A percentile compares a stretch with the other conserved stretches of the same genome.
Evolutionary conservation across 2,329 filamentous ascomycete species (phyloP).

Genomic region (Magnaporthiopsis rhizophila): DNA sequence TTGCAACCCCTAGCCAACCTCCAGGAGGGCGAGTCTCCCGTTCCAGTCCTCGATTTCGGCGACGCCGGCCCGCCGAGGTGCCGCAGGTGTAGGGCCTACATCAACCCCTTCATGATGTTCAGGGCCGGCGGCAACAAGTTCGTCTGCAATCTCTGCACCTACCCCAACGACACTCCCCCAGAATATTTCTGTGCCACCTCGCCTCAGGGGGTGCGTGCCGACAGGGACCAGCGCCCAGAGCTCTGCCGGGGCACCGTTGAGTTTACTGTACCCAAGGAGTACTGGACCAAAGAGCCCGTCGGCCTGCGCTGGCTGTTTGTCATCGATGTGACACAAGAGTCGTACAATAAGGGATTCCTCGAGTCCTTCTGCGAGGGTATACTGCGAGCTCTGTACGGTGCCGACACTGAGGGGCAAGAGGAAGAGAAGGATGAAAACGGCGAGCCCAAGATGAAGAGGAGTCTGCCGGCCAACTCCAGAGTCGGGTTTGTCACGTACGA

Average conservation of each 20-base stretch:
- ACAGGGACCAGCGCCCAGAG: conserved; percentile 83
- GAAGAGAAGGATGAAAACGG: conserved; percentile 43
- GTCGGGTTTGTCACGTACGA: conserved; percentile 95
- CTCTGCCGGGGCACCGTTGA: conserved; percentile 88
- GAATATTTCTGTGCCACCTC: conserved; percentile 94
- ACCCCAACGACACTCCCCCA: conserved; percentile 85
- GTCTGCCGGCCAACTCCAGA: conserved; percentile 70
- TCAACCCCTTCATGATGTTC: conserved; percentile 99
- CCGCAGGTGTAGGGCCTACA: conserved; percentile 86
- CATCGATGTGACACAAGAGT: conserved; percentile 88
- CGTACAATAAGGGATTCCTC: conserved; percentile 82
- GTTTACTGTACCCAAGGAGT: conserved; percentile 95
- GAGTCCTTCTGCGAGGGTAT: conserved; percentile 89
- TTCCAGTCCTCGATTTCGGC: conserved; percentile 93
- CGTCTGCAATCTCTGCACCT: conserved; percentile 96
- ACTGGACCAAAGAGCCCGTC: conserved; percentile 92
- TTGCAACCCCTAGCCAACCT: conserved; percentile 80
- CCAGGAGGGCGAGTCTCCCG: conserved; percentile 74
- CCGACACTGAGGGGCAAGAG: conserved; percentile 38
- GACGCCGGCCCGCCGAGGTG: conserved; percentile 85
- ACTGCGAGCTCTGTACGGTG: conserved; percentile 72
- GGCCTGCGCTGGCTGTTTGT: conserved; percentile 83
- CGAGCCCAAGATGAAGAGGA: conserved; percentile 45
- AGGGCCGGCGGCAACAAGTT: conserved; percentile 89
- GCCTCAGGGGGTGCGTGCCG: conserved; percentile 76